These are phyloP conservation scores for Camillea tinctor DNA, from an alignment of 2,329 filamentous ascomycete genomes.

Conservation along the genomic window DNA sequence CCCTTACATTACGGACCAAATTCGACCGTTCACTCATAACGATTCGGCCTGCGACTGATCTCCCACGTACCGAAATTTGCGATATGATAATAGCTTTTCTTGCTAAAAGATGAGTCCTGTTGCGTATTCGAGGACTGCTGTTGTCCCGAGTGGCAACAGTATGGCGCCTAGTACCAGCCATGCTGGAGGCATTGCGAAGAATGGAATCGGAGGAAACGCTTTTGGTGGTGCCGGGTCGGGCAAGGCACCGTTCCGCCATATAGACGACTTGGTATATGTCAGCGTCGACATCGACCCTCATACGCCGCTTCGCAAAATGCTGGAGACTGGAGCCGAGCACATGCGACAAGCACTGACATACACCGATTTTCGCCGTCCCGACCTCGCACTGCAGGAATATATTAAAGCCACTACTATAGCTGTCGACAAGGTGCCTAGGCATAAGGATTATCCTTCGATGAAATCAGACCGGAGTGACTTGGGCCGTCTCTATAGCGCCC, in stretches of 20 bases:
- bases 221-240: slow-evolving; percentile 16
- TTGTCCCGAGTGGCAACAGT: slow-evolving; percentile 6
- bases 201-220: slow-evolving; percentile 2
- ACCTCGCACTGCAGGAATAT: slow-evolving; percentile 80
- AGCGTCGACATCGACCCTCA: slow-evolving; percentile 46
- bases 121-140: slow-evolving; percentile 18
- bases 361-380: slow-evolving; percentile 64
- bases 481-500: slow-evolving; percentile 45
- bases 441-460: slow-evolving; percentile 70
- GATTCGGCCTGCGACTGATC: background rate
- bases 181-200: slow-evolving; percentile 2
- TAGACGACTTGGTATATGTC: slow-evolving; percentile 51
- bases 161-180: slow-evolving; percentile 19
- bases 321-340: slow-evolving; percentile 52
- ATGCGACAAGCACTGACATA: slow-evolving; percentile 61
- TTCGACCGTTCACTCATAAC: background rate
- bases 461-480: slow-evolving; percentile 53
- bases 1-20: background rate
- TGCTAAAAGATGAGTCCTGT: slow-evolving; percentile 25
- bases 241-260: slow-evolving; percentile 47
- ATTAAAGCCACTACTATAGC: slow-evolving; percentile 78
- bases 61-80: background rate
- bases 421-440: slow-evolving; percentile 71
- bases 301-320: slow-evolving; percentile 51
- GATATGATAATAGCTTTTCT: slow-evolving; percentile 8